phyloP scores from a whole-genome alignment of 768 basidiomycete genomes.

The Hygrophoropsis aurantiaca region DNA sequence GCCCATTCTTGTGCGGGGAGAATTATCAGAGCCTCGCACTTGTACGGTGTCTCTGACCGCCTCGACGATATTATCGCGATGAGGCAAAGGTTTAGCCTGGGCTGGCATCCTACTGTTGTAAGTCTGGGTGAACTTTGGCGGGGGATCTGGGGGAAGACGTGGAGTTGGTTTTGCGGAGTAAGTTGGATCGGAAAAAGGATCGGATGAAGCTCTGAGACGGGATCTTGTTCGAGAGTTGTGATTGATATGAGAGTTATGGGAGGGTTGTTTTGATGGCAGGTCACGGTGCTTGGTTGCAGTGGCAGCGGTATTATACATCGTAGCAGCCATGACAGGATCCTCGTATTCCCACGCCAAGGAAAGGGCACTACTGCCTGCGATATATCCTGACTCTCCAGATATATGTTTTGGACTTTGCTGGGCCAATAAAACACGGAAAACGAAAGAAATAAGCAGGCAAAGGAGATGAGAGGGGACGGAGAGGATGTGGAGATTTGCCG shows the following conservation, averaged over 20 bases:
- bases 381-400: background rate
- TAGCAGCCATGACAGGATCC: conserved; percentile 18
- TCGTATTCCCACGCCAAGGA: conserved; percentile 25
- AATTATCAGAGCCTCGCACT: conserved; percentile 43
- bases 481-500: conserved; percentile 6
- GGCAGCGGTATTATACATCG: conserved; percentile 8
- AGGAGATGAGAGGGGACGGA: background rate
- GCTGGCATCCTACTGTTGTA: conserved; percentile 25
- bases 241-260: conserved; percentile 20
- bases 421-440: background rate
- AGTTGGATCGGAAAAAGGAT: conserved; percentile 50
- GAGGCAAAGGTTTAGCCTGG: conserved; percentile 29
- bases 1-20: conserved; percentile 47
- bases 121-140: conserved; percentile 25
- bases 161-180: conserved; percentile 31
- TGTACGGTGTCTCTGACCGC: conserved; percentile 71
- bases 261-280: conserved; percentile 19
- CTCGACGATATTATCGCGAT: conserved; percentile 49
- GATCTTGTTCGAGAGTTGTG: conserved; percentile 24
- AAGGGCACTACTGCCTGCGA: background rate
- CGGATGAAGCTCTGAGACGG: conserved; percentile 47
- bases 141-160: conserved; percentile 41
- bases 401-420: conserved; percentile 5
- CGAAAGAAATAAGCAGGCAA: background rate
- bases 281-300: conserved; percentile 22